Percentiles rank a stretch among this genome's conserved stretches.
Conservation (phyloP, 2,329 filamentous ascomycete species). For the Paraphoma sp. region DNA sequence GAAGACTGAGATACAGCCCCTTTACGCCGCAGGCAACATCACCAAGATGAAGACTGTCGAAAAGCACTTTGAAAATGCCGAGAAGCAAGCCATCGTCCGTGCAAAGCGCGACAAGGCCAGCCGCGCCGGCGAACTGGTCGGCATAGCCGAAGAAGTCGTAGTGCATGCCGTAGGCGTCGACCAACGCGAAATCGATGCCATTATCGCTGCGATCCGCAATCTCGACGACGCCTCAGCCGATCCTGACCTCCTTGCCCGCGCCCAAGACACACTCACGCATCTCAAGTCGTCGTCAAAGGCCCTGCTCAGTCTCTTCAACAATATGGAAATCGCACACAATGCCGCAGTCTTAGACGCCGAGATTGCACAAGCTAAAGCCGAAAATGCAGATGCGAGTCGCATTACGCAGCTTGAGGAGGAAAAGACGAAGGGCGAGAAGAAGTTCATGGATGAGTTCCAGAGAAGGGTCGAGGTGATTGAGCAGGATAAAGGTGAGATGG, state of each 20-base stretch:
- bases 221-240: conserved; percentile 42
- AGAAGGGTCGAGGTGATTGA: conserved; percentile 51
- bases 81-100: conserved; percentile 58
- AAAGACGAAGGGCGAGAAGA: conserved; percentile 41
- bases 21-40: conserved; percentile 60
- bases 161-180: conserved; percentile 59
- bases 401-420: conserved; percentile 47
- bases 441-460: conserved; percentile 41
- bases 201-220: conserved; percentile 52
- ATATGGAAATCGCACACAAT: conserved; percentile 58
- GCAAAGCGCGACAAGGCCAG: conserved; percentile 58
- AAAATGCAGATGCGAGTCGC: conserved; percentile 50
- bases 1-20: conserved; percentile 59
- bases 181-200: conserved; percentile 57
- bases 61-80: conserved; percentile 55
- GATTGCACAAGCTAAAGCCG: conserved; percentile 59
- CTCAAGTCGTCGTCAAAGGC: conserved; percentile 50
- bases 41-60: conserved; percentile 57
- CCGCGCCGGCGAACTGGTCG: conserved; percentile 58
- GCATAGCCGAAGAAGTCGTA: conserved; percentile 59
- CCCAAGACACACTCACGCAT: conserved; percentile 34
- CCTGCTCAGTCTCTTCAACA: conserved; percentile 52
- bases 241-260: conserved; percentile 28
- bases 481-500: conserved; percentile 39
- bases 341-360: conserved; percentile 60